These are phyloP conservation scores for Isoetes taiwanensis DNA, from an alignment of 75 land plant genomes.

Conservation along the genomic window DNA sequence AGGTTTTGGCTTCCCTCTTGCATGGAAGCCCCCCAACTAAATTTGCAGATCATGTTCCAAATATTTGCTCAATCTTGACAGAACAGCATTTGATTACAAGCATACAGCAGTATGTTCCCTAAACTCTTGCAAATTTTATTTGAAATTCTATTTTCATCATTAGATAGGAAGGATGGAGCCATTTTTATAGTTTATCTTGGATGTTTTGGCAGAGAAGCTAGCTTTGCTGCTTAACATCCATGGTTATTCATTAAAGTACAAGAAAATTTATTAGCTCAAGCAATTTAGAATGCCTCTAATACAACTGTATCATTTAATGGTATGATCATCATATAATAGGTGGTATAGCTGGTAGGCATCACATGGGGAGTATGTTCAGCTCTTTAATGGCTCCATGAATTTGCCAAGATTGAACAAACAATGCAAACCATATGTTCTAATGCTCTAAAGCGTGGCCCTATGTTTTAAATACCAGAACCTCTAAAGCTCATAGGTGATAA, in stretches of 20 bases:
- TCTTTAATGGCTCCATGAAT: neutral
- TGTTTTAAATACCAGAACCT: no score
- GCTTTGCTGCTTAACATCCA: neutral
- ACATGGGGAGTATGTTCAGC: no score
- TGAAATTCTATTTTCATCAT: neutral
- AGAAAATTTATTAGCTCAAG: neutral
- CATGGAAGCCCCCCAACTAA: conserved; percentile 10
- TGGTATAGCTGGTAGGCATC: no score
- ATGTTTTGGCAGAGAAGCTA: neutral
- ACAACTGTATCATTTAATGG: no score
- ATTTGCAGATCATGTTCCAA: conserved; percentile 20
- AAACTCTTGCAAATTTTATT: neutral
- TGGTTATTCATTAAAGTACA: neutral
- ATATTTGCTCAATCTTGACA: conserved; percentile 26
- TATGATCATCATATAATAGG: no score
- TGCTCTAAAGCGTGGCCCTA: no score
- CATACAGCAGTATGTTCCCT: conserved; percentile 17
- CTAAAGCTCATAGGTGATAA: no score
- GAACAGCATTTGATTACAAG: conserved; percentile 24
- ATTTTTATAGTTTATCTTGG: neutral
- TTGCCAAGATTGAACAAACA: no score
- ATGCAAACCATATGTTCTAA: no score
- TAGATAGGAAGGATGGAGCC: neutral
- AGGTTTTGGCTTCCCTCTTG: conserved; percentile 17
- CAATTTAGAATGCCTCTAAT: no score